A percentile compares a stretch with the other conserved stretches of the same genome.
phyloP scores from a whole-genome alignment of 768 basidiomycete genomes.

The Epithele typhae region DNA sequence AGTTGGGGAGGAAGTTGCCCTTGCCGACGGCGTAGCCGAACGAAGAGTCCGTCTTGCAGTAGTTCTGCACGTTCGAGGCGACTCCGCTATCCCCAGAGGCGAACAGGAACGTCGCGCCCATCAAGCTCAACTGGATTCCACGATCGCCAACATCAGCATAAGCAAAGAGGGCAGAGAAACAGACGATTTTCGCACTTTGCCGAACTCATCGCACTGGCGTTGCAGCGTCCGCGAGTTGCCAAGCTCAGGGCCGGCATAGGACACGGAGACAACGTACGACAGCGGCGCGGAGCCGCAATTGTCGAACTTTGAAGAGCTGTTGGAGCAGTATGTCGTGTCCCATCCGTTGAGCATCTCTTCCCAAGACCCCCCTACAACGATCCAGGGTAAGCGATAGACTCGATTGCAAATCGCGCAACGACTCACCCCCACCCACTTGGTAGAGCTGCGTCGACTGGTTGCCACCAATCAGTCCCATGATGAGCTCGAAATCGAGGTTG shows the following conservation, averaged over 20 bases:
- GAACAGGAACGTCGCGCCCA: constrained; percentile 34
- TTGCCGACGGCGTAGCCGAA: neutral
- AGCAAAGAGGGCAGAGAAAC: no score
- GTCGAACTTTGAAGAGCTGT: constrained; percentile 1
- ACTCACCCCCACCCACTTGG: no score
- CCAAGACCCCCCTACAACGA: no score
- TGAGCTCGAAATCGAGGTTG: constrained; percentile 35
- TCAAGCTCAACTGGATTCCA: constrained; percentile 26
- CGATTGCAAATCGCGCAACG: no score
- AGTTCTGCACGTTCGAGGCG: constrained; percentile 25
- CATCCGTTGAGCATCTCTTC: no score
- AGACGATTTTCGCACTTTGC: constrained; percentile 28
- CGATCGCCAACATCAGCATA: no score
- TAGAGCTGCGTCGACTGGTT: constrained; percentile 12
- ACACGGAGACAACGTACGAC: constrained; percentile 36
- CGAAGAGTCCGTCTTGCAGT: constrained; percentile 25
- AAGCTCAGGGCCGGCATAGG: constrained; percentile 25
- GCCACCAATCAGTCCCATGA: constrained; percentile 40
- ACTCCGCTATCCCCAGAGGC: constrained; percentile 40
- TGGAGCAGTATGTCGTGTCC: no score
- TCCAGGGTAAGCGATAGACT: no score
- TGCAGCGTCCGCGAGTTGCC: constrained; percentile 24
- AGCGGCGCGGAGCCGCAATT: constrained; percentile 31
- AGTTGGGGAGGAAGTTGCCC: neutral
- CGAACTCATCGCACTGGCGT: constrained; percentile 42